A percentile compares a stretch with the other conserved stretches of the same genome.
These are phyloP conservation scores for Stachybotrys elegans DNA, from an alignment of 2,329 filamentous ascomycete genomes.

Conservation along the genomic window DNA sequence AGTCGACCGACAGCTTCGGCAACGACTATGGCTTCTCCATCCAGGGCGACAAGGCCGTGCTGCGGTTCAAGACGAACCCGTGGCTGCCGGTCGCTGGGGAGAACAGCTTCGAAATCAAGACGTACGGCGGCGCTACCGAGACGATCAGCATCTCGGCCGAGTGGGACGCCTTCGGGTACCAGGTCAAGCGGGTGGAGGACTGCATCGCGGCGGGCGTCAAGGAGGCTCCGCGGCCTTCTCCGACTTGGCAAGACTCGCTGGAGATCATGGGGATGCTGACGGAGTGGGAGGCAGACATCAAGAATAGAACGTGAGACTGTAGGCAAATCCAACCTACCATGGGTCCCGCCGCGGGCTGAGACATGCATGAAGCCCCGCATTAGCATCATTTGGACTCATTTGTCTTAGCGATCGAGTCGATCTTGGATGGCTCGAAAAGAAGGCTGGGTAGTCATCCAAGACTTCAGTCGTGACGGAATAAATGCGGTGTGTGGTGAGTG, in stretches of 20 bases:
- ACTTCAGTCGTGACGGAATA: no score
- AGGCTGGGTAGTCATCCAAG: no score
- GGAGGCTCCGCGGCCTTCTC: slow-evolving; percentile 16
- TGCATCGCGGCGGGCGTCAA: slow-evolving; percentile 11
- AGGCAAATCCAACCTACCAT: no score
- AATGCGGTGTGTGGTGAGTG: no score
- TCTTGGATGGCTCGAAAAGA: no score
- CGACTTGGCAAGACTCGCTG: slow-evolving; percentile 17
- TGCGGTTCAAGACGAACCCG: slow-evolving; percentile 20
- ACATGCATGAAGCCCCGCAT: no score
- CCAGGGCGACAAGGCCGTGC: slow-evolving; percentile 15
- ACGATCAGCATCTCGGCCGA: slow-evolving; percentile 13
- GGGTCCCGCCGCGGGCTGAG: no score
- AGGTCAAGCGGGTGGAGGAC: slow-evolving; percentile 18
- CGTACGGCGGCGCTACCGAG: slow-evolving; percentile 13
- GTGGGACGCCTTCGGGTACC: slow-evolving; percentile 18
- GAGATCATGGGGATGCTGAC: slow-evolving; percentile 20
- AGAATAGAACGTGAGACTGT: no score
- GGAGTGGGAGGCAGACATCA: slow-evolving; percentile 21
- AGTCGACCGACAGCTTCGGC: slow-evolving; percentile 20
- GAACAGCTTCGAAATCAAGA: slow-evolving; percentile 16
- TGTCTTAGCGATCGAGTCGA: no score
- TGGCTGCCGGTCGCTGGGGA: slow-evolving; percentile 19
- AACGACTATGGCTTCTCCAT: slow-evolving; percentile 19
- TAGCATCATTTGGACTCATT: no score